Base-by-base conservation (phyloP, 73 alveolate species). In the Paramecium caudatum region DNA sequence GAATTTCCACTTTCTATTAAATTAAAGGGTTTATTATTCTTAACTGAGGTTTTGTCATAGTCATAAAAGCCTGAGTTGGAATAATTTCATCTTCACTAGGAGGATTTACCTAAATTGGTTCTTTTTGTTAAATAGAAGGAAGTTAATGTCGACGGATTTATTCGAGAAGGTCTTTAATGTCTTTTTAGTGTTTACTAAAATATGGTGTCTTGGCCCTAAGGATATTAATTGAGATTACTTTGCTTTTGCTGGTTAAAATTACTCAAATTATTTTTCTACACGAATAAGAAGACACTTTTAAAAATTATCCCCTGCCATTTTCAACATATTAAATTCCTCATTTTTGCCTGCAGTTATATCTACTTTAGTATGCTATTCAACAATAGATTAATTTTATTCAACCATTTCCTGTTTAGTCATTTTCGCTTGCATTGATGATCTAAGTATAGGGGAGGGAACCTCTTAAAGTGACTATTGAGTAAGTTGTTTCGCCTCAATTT, bases 231-330 rank as follows among this genome's bases (percentile, higher is more conserved):
- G 16, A 21, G 17, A 39, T 3, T 74, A 74, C 88, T 74, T 74
- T 4, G 88, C 69, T 74, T 74, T 74, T 0, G 88, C 43, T 8
- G 88, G 88, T 23, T 74, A 17, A 74, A 74, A 74, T 45, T 74
- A 10, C 43, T 74, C 88, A 27, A 74, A 74, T 74, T 74, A 74
- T 74, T 74, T 74, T 74, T 74, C 88, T 3, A 74, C 88, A 39
- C 88, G n/a, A 4, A 74, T 74, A 12, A 74, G 46, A 5, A 74
- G 32, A 74, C 88, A 74, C 43, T 74, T 74, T 74, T 74, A n/a
- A 13, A 74, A 74, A 27, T 74, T 74, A 12, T 74, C 88, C 21
- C 88, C 68, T 7, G 88, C 88, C 88, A 74, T 74, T 74, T 43
- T 36, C 0, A 74, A 41, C 88, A 74, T 74, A 74, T 74, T 74